These are phyloP conservation scores for Entonaema liquescens DNA, from an alignment of 495 filamentous ascomycete species.

Conservation along the genomic window DNA sequence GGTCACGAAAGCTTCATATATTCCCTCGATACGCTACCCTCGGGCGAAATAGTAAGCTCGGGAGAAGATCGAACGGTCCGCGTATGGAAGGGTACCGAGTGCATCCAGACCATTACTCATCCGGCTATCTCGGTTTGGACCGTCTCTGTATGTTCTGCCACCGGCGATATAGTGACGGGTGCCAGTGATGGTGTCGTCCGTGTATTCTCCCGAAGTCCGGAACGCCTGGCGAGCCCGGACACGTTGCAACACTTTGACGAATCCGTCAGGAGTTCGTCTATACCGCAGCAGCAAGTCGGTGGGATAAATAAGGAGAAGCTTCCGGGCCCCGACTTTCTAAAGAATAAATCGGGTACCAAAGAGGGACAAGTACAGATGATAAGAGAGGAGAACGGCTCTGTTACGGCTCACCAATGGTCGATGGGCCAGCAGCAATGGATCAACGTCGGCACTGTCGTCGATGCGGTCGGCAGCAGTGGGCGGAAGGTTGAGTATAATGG, in stretches of 20 bases:
- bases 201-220: constrained; percentile 78
- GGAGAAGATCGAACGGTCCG: constrained; percentile 92
- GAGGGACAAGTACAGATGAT: constrained; percentile 96
- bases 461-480: constrained; percentile 82
- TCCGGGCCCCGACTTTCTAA: constrained; percentile 84
- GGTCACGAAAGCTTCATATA: constrained; percentile 98
- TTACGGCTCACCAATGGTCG: constrained; percentile 87
- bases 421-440: constrained; percentile 71
- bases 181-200: constrained; percentile 89
- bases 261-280: constrained; percentile 80
- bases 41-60: constrained; percentile 87
- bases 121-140: constrained; percentile 97
- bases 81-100: constrained; percentile 83
- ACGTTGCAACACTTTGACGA: constrained; percentile 75
- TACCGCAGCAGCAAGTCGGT: constrained; percentile 79
- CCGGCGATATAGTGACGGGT: constrained; percentile 90
- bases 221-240: constrained; percentile 70
- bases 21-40: constrained; percentile 76
- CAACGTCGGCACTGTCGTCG: constrained; percentile 91
- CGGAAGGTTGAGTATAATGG: constrained; percentile 76
- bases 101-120: constrained; percentile 95
- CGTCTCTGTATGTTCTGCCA: constrained; percentile 80
- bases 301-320: constrained; percentile 90
- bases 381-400: constrained; percentile 75
- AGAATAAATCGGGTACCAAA: constrained; percentile 81